Base-by-base conservation (phyloP, 2,329 filamentous ascomycete genomes). In the Colletotrichum sp. region DNA sequence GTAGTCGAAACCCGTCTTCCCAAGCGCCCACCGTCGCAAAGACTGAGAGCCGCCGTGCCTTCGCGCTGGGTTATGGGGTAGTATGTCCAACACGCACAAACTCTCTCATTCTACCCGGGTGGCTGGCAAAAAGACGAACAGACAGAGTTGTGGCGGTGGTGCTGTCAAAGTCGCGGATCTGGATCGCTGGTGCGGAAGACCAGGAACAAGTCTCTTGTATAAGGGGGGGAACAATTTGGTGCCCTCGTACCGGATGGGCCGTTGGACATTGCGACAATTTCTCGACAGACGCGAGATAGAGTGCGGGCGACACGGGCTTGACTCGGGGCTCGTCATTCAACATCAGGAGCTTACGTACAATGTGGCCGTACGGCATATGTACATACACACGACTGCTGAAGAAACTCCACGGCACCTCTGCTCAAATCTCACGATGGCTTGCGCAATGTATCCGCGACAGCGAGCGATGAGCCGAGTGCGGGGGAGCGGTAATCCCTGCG, bases 91-190 rank as follows among this genome's bases (percentile, higher is more conserved):
- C 39, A 44, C 18, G 18, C 39, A 12, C 18, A n/a, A n/a, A n/a
- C 39, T 0, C 69, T 30, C 66, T 74, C 66, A 49, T 34, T 2
- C 12, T 16, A 57, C 16, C 30, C 13, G 18, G 59, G 44, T 64
- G 60, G 34, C 60, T 71, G 44, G 49, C 10, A 12, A 16, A 10
- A n/a, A 39, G 59, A 60, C 24, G 34, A 71, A 44, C 39, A 44
- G 39, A 65, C 52, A 71, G 59, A 75, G 59, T 71, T 75, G 34
- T 34, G 63, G 52, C 34, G 62, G 24, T 44, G 64, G 52, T 60
- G 63, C 72, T 67, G 62, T 75, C 72, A 72, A 21, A 66, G 34
- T 71, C 59, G 68, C 21, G 16, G 36, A 55, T 70, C 72, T 63
- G 69, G 69, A 72, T 62, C 69, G 63, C 55, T 72, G 69, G 72